Base-by-base conservation (phyloP, 1,139 yeast genomes). In the Blastobotrys proliferans region DNA sequence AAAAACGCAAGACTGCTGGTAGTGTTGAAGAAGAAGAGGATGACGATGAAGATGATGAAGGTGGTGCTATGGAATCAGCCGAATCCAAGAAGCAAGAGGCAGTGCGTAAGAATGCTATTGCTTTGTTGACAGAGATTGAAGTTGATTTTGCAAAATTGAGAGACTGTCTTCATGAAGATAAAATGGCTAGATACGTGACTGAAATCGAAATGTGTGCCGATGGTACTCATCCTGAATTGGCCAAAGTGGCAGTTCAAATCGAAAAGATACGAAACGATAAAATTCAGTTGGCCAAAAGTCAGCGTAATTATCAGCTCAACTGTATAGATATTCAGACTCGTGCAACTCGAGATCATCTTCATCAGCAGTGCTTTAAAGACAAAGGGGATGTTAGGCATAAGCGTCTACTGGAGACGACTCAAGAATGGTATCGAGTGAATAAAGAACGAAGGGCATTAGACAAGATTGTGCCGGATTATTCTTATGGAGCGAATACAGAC, bases 351-450 rank as follows among this genome's bases (percentile, higher is more conserved):
- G 83, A 85, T 4, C 77, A 82, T 45, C 76, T 87, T 33, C 97
- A 90, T 61, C 97, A 92, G 62, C 87, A 88, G 60, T 88, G 77
- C 61, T 66, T 78, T 60, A 83, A 83, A 56, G 75, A 77, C 49
- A 68, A 78, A 37, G 79, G 81, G 56, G 95, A 88, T 58, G 64
- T 76, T 38, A 83, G 90, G 50, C 74, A 75, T 46, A 69, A 72
- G 28, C 71, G 87, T 70, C 73, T 92, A 41, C 73, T 77, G 46
- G 74, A 78, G 16, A 85, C 95, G 4, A 90, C 97, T 1, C 78
- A 85, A 38, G 74, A 79, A 52, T 92, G 98, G 97, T 92, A 92
- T 66, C 83, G 84, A 53, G 84, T 90, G 56, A 90, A 90, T 63
- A 79, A 83, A 56, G 98, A 92, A 62, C 73, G 97, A 53, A 76